Evolutionary conservation across 2,329 filamentous ascomycete species (phyloP).

Genomic region (Macrophomina phaseolina): DNA sequence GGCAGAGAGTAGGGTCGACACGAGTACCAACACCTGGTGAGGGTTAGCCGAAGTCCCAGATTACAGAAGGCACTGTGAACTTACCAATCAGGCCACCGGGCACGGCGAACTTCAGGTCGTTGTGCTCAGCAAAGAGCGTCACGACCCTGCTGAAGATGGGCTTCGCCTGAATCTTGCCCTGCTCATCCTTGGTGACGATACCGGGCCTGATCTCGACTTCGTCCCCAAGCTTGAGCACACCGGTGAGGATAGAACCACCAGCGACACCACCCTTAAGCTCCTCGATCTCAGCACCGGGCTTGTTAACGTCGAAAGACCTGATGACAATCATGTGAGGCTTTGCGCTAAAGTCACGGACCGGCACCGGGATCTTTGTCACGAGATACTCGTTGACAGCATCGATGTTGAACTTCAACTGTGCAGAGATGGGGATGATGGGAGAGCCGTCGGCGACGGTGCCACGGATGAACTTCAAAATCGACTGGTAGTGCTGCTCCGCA

Average conservation of each 20-base stretch:
- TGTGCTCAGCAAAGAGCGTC: constrained; percentile 95
- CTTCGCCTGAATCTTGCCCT: constrained; percentile 92
- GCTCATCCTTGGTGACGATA: constrained; percentile 94
- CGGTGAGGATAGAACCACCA: constrained; percentile 94
- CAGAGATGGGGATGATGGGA: constrained; percentile 94
- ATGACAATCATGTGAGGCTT: constrained; percentile 99
- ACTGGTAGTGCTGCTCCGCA: constrained; percentile 92
- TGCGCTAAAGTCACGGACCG: constrained; percentile 85
- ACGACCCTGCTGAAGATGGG: constrained; percentile 97
- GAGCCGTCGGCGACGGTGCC: constrained; percentile 95
- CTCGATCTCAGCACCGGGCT: constrained; percentile 97
- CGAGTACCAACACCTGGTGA: constrained; percentile 81
- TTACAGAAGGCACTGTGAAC: constrained; percentile 20
- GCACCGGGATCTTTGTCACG: constrained; percentile 92
- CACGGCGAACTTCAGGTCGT: constrained; percentile 97
- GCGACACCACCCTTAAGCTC: constrained; percentile 98
- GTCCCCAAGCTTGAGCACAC: constrained; percentile 94
- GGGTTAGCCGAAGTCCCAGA: background rate
- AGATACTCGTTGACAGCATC: constrained; percentile 97
- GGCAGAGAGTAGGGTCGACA: constrained; percentile 96
- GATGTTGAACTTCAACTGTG: constrained; percentile 99
- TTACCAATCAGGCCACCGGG: constrained; percentile 88
- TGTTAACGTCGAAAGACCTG: constrained; percentile 99
- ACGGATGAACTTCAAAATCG: constrained; percentile 97
- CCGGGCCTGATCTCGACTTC: constrained; percentile 99